Evolutionary conservation across 1,284 basidiomycete species (phyloP), one percentile per base, ranked within the genome.

Genomic region (Ustilago nuda): DNA sequence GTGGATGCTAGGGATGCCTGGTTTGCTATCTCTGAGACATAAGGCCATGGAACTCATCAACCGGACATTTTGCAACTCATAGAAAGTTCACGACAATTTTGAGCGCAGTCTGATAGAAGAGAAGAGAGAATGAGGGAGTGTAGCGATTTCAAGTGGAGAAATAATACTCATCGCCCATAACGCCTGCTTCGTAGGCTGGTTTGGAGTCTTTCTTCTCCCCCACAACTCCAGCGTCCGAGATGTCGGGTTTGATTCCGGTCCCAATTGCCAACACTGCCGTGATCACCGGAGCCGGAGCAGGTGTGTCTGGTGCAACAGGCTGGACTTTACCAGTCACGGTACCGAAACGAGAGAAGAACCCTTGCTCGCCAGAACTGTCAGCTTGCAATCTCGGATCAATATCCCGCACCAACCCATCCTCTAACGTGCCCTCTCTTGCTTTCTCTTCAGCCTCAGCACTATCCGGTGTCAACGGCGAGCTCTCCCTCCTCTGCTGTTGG

Each of bases 1-100:
- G 84, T 85, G 3, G 84, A 85, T 32, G 74, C 74, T 19, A 69
- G 80, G 23, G 81, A 82, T 37, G 74, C 67, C 1, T 84, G 82
- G 80, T 82, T 71, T 58, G 65, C 61, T 35, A 35, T 76, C n/a
- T 63, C 63, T 11, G 63, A 66, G 27, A 63, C 63, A 4, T 74
- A 51, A 60, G 37, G 15, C 11, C 9, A 9, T 17, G 11, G 8
- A 50, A 4, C 52, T 37, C n/a, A 12, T 9, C 35, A 8, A 1
- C 35, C 12, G 3, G 12, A 15, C 6, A 6, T 32, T 54, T 17
- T 36, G 8, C 30, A 4, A 33, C 50, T 11, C n/a, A 33, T 27
- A 27, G 23, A 27, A 27, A 27, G 23, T 27, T 27, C 23, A 27
- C 23, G 3, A 27, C 3, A 15, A 37, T 33, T 30, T 15, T 13